These are phyloP conservation scores for Fusarium decemcellulare DNA, from an alignment of 2,329 filamentous ascomycete genomes.

Conservation along the genomic window DNA sequence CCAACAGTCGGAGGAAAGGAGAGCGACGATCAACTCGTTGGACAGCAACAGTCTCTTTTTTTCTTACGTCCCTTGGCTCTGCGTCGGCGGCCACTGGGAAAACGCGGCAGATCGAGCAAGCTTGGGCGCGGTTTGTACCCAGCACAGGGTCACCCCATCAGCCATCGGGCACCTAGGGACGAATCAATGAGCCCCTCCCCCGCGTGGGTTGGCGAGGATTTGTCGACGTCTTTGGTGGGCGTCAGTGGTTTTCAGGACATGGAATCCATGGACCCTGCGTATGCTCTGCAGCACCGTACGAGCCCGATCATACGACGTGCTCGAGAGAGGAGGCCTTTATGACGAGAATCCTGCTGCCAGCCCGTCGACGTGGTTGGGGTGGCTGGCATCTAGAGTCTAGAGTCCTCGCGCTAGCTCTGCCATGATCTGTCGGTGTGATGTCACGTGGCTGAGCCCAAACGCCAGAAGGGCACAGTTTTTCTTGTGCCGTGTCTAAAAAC, in stretches of 20 bases:
- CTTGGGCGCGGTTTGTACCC: slow-evolving; percentile 42
- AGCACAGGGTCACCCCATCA: slow-evolving; percentile 38
- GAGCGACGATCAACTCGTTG: slow-evolving; percentile 17
- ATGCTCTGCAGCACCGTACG: slow-evolving; percentile 31
- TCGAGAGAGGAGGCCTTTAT: slow-evolving; percentile 2
- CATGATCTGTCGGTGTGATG: slow-evolving; percentile 46
- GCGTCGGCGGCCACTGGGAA: slow-evolving; percentile 36
- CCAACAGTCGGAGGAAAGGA: slow-evolving; percentile 23
- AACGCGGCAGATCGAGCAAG: slow-evolving; percentile 46
- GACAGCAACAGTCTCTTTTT: slow-evolving; percentile 21
- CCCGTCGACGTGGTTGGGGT: slow-evolving; percentile 27
- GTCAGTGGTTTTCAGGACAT: slow-evolving; percentile 31
- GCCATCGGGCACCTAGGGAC: slow-evolving; percentile 42
- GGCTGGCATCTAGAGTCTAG: slow-evolving; percentile 30
- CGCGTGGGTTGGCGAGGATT: slow-evolving; percentile 42
- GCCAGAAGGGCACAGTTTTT: slow-evolving; percentile 20
- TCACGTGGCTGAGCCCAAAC: slow-evolving; percentile 42
- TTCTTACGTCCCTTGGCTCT: not conserved
- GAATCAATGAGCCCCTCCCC: slow-evolving; percentile 46
- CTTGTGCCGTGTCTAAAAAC: not conserved
- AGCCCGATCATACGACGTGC: slow-evolving; percentile 40
- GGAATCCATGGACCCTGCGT: slow-evolving; percentile 34
- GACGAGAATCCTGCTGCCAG: slow-evolving; percentile 26
- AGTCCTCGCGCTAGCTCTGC: slow-evolving; percentile 15
- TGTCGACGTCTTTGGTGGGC: slow-evolving; percentile 36